Percentiles rank a stretch among this genome's conserved stretches.
Evolutionary conservation across 106 monocot genomes (phyloP).

Genomic region (Alisma plantagoaquatica): DNA sequence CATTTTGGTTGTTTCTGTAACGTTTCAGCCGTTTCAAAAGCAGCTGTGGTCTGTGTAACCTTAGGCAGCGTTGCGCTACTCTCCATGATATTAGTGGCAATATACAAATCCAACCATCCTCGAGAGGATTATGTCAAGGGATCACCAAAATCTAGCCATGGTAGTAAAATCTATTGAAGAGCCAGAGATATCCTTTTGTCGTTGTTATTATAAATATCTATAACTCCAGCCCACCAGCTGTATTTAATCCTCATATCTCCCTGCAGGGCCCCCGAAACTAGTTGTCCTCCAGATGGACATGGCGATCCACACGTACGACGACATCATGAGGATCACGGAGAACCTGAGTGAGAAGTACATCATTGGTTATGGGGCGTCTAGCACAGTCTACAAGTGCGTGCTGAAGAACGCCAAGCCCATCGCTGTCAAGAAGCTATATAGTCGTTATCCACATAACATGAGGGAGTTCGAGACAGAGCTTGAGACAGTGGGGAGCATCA

Average conservation of each 20-base stretch:
- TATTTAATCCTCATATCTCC: conserved; percentile 1
- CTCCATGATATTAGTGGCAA: conserved; percentile 32
- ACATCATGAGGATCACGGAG: conserved; percentile 81
- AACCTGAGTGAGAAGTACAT: conserved; percentile 88
- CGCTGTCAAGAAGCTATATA: conserved; percentile 75
- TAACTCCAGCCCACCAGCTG: too few species aligned
- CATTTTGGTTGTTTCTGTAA: not conserved
- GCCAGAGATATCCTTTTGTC: not conserved
- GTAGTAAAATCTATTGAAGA: conserved; percentile 6
- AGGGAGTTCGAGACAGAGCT: conserved; percentile 92
- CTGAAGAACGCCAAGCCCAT: conserved; percentile 73
- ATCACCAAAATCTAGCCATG: conserved; percentile 26
- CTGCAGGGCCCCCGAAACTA: conserved; percentile 67
- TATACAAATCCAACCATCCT: conserved; percentile 40
- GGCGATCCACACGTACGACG: conserved; percentile 84
- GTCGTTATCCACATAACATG: conserved; percentile 50
- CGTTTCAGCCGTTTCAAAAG: conserved; percentile 42
- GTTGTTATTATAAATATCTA: not conserved
- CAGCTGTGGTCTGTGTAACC: conserved; percentile 41
- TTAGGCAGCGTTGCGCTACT: conserved; percentile 45
- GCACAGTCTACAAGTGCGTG: conserved; percentile 81
- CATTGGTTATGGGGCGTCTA: conserved; percentile 86
- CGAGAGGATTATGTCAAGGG: conserved; percentile 33
- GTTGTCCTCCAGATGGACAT: conserved; percentile 94
- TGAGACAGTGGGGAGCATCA: conserved; percentile 82